Percentiles rank a stretch among this genome's conserved stretches.
Conservation (phyloP, 1,284 basidiomycete genomes). For the Trichosporon faecale region DNA sequence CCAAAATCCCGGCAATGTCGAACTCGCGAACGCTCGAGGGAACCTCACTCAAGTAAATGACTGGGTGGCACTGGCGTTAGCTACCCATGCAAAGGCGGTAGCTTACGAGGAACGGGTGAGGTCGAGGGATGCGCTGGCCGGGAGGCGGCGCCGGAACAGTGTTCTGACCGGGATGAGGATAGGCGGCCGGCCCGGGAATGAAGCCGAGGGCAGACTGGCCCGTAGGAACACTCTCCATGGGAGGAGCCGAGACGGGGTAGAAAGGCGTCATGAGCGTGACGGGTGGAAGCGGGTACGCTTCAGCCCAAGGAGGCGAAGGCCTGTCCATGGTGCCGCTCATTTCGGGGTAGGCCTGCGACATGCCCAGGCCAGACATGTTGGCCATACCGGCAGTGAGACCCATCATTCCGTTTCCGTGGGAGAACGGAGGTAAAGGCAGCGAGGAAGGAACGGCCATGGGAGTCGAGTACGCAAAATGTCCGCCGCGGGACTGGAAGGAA, state of each 20-base stretch:
- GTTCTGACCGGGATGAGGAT: neutral
- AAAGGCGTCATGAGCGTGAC: neutral
- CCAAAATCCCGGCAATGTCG: slow-evolving; percentile 29
- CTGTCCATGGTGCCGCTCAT: neutral
- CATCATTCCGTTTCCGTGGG: neutral
- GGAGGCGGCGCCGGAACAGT: neutral
- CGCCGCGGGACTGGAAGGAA: neutral
- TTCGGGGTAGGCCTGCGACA: neutral
- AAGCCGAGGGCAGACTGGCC: slow-evolving; percentile 3
- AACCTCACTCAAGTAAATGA: slow-evolving; percentile 35
- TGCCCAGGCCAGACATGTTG: neutral
- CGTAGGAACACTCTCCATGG: neutral
- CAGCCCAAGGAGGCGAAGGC: slow-evolving; percentile 6
- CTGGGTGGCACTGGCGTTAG: slow-evolving; percentile 12
- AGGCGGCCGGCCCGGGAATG: neutral
- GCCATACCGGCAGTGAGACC: neutral
- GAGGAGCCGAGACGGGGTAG: neutral
- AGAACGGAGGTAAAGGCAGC: neutral
- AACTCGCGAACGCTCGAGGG: slow-evolving; percentile 30
- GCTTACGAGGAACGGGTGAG: slow-evolving; percentile 25
- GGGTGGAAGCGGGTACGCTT: slow-evolving; percentile 14
- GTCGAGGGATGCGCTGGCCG: slow-evolving; percentile 11
- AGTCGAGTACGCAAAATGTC: neutral
- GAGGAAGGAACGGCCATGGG: slow-evolving; percentile 4
- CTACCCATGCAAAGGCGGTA: neutral